Base-by-base conservation (phyloP, 768 basidiomycete species). In the Lentinula aciculospora region DNA sequence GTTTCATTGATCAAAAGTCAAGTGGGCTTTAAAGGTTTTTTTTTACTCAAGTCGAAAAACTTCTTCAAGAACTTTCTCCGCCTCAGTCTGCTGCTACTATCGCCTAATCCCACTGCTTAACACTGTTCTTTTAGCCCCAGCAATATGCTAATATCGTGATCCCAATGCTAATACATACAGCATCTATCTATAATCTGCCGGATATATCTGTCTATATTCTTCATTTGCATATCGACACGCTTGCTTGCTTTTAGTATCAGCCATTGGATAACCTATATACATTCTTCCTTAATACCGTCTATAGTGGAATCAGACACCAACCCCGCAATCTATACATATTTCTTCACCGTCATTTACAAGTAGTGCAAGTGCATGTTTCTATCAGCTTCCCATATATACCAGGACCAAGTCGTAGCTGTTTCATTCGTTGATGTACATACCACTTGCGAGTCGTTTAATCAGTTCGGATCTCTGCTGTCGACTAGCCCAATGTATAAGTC, bases 41-140 rank as follows among this genome's bases (percentile, higher is more conserved):
- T 5, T 3, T 34, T 13, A 25, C 37, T 23, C 21, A 48, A 90
- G 88, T 91, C 61, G 89, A 90, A 67, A 83, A 87, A 25, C 73
- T 89, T 28, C 71, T 88, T 56, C 81, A 84, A 65, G 82, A 81
- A 63, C 76, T 75, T 29, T 64, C 73, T 47, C 70, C 66, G 60
- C 61, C 60, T 51, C 62, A 61, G 31, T 58, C 59, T 59, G 25
- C 53, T 19, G 31, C 58, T 17, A 19, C 62, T 47, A 62, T 61
- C 60, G n/a, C 45, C 62, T 34, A 51, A 66, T 34, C 57, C 70
- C 67, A 60, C 67, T 64, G 36, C 55, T 65, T 59, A 9, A 44
- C 37, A 12, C n/a, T 12, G 42, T 23, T 44, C 12, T 6, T 21
- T 44, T 12, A 3, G 23, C 42, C 17, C 21, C 29, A 7, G 25